These are phyloP conservation scores for Leishmania lainsoni DNA, from an alignment of 208 protist species.

Conservation along the genomic window DNA sequence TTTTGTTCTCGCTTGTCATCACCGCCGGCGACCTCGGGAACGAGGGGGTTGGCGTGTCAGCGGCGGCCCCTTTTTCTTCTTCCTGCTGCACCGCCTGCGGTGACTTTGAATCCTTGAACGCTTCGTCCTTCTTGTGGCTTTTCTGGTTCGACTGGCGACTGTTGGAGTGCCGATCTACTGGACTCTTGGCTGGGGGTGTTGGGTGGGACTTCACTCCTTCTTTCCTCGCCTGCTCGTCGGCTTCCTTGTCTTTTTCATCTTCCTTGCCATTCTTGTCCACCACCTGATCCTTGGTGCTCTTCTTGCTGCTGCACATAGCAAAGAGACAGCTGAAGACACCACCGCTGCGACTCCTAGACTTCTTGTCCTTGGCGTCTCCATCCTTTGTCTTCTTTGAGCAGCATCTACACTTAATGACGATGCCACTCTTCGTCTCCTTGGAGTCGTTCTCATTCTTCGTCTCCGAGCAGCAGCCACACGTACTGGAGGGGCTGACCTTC, in stretches of 20 bases:
- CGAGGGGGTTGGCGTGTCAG: neutral
- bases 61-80: neutral
- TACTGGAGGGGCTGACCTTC: neutral
- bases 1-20: neutral
- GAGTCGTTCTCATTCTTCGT: neutral
- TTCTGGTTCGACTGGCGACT: conserved; percentile 21
- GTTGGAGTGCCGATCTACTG: conserved; percentile 2
- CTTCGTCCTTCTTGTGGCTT: conserved; percentile 1
- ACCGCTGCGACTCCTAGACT: neutral
- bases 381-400: neutral
- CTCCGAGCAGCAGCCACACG: neutral
- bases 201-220: conserved; percentile 6
- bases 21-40: neutral
- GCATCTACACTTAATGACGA: neutral
- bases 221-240: conserved; percentile 12
- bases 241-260: neutral
- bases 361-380: conserved; percentile 15
- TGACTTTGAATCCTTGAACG: conserved; percentile 5
- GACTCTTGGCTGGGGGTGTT: neutral
- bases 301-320: conserved; percentile 1
- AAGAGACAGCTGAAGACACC: neutral
- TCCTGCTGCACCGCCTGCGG: neutral
- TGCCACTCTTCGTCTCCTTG: neutral
- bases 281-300: conserved; percentile 10
- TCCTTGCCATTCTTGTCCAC: neutral